Base-by-base conservation (phyloP, 108 stramenopile species). In the Pseudonitzschia pungens region DNA sequence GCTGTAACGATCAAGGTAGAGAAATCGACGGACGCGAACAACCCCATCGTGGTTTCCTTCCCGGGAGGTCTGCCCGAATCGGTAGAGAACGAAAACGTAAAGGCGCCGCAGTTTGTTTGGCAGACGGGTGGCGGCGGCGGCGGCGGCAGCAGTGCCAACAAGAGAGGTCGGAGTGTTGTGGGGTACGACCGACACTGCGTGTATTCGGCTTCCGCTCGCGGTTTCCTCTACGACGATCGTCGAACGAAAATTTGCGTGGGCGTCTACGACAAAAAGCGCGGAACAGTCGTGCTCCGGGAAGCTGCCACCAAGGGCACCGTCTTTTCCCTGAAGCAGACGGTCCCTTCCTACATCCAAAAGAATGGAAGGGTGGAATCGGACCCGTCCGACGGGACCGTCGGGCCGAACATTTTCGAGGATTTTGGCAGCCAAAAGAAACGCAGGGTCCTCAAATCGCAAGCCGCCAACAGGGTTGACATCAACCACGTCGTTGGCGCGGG, bases 341-440 rank as follows among this genome's bases (percentile, higher is more conserved):
- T 92, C 26, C 83, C 79, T 24, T 68, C 77, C 21, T 95, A 94
- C 56, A 60, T 76, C 27, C 68, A 77, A 51, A 55, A 72, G 40
- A 78, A 71, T 44, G 41, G 58, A 36, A 42, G 65, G 9, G 24
- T 27, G 9, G 32, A 58, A 31, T 64, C 41, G 15, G 67, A 62
- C 6, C 21, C 64, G 15, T 63, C 74, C 11, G 71, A 59, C 41
- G 69, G 75, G 0, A 27, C 69, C 24, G 69, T 60, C 31, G 64
- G 79, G 8, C 68, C 77, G n/a, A 64, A 79, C 58, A 76, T 96
- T 8, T 91, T 87, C 69, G 84, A 88, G 68, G 86, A 86, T 58
- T 96, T 96, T 71, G 92, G 94, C 20, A 78, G 75, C 33, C 55
- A 81, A 69, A 96, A 96, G 83, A 96, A 96, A 64, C 87, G 86